These are phyloP conservation scores for Saccharomyces paradoxus DNA, from an alignment of 805 yeast genomes.

Conservation along the genomic window DNA sequence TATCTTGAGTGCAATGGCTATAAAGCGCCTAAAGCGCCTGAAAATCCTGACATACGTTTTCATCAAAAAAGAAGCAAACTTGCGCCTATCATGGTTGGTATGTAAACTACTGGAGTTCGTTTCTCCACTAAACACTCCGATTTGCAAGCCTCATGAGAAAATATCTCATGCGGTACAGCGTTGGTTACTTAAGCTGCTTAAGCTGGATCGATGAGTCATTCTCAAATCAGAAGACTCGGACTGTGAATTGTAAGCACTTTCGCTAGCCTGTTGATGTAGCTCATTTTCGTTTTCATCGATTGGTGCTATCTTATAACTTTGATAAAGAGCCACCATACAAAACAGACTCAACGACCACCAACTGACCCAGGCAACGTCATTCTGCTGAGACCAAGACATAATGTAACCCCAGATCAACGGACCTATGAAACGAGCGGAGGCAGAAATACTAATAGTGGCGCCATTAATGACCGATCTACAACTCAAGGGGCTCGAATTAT, in stretches of 20 bases:
- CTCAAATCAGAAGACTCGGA: neutral
- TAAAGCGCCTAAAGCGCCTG: too few relatives aligned
- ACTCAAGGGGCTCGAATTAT: slow-evolving; percentile 44
- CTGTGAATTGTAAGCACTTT: neutral
- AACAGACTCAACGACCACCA: slow-evolving; percentile 29
- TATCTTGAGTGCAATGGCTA: too few relatives aligned
- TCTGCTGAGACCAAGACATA: slow-evolving; percentile 32
- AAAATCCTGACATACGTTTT: too few relatives aligned
- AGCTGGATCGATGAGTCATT: slow-evolving; percentile 4
- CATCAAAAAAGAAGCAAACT: neutral
- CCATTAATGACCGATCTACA: slow-evolving; percentile 56
- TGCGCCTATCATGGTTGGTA: neutral
- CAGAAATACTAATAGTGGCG: slow-evolving; percentile 42
- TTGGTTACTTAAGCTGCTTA: slow-evolving; percentile 6
- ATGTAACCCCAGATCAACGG: slow-evolving; percentile 49
- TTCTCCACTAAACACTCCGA: neutral
- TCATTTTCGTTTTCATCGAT: slow-evolving; percentile 23
- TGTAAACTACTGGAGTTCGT: neutral
- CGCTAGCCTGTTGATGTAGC: slow-evolving; percentile 5
- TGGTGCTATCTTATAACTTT: slow-evolving; percentile 24
- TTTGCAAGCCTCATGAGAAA: neutral
- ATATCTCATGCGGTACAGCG: neutral
- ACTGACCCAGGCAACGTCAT: slow-evolving; percentile 26
- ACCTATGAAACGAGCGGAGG: slow-evolving; percentile 49
- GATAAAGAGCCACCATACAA: slow-evolving; percentile 24